Percentiles rank a stretch among this genome's conserved stretches.
Conservation (phyloP, 2,329 filamentous ascomycete genomes). For the Emericellopsis cladophorae region DNA sequence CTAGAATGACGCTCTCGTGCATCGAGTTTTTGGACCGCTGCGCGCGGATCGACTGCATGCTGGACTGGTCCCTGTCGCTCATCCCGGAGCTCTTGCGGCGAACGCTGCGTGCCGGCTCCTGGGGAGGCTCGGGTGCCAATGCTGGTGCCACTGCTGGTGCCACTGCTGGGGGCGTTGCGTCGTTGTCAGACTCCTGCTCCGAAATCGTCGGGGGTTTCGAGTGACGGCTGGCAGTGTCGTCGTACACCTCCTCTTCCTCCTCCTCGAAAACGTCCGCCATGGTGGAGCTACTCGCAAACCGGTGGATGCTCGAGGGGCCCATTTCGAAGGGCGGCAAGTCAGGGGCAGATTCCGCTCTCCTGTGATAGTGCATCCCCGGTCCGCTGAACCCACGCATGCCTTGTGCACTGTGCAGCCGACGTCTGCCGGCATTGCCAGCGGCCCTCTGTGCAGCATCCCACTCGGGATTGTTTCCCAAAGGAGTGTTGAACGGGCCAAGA, state of each 20-base stretch:
- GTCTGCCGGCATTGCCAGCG: slow-evolving; percentile 39
- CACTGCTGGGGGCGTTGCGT: slow-evolving; percentile 19
- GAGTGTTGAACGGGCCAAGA: slow-evolving; percentile 82
- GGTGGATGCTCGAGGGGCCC: slow-evolving; percentile 41
- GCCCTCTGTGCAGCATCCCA: slow-evolving; percentile 55
- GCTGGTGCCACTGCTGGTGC: slow-evolving; percentile 14
- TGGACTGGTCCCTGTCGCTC: slow-evolving; percentile 21
- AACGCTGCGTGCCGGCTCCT: slow-evolving; percentile 11
- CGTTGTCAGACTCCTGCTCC: slow-evolving; percentile 31
- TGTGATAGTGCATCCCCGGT: slow-evolving; percentile 62
- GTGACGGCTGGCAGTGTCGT: slow-evolving; percentile 25
- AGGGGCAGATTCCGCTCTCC: slow-evolving; percentile 69
- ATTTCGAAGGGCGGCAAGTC: slow-evolving; percentile 65
- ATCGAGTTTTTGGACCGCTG: slow-evolving; percentile 36
- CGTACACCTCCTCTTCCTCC: slow-evolving; percentile 54
- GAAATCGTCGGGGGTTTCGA: slow-evolving; percentile 9
- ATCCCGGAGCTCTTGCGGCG: slow-evolving; percentile 33
- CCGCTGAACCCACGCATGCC: slow-evolving; percentile 56
- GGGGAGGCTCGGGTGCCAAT: slow-evolving; percentile 6
- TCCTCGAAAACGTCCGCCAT: slow-evolving; percentile 86
- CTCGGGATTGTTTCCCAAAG: slow-evolving; percentile 47
- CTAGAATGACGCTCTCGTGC: slow-evolving; percentile 36
- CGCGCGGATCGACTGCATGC: slow-evolving; percentile 23
- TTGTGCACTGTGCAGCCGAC: slow-evolving; percentile 65
- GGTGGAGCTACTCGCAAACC: slow-evolving; percentile 53